Evolutionary conservation across 169 alveolate species (phyloP), one percentile per base, ranked within the genome.

Genomic region (Toxoplasma gondii): DNA sequence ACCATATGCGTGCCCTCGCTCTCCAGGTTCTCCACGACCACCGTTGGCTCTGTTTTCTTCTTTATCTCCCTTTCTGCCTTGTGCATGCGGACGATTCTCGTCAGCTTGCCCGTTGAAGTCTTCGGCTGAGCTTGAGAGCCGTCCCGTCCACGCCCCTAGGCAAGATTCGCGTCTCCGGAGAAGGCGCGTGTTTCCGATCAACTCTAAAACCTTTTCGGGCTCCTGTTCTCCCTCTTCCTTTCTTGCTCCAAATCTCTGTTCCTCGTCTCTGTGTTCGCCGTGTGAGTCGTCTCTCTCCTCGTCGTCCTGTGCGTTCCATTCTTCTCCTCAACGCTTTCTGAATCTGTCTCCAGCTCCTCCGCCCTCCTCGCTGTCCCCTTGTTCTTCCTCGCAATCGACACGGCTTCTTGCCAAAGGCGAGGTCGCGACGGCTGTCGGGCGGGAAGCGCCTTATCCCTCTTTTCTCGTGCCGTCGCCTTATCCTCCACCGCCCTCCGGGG

Each of bases 371-470:
- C 29, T 27, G 74, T 49, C 58, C 74, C 34, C 74, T 16, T 64
- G n/a, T 64, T 4, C 34, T 64, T 64, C 74, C n/a, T 64, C 74
- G 74, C 24, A 31, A 7, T 64, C 74, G 58, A 49, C 58, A 12
- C 58, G 58, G 74, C 74, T 64, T 31, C 74, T 1, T 31, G 74
- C 74, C 29, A 31, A 64, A 64, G 74, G 74, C 38, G 54, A 82
- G 29, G 64, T 82, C 34, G 90, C 90, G 41, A 39, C 69, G 41
- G 90, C 90, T 4, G 67, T 16, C 29, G 90, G 39, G 29, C 67
- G 34, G 36, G 90, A 82, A 44, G 90, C 90, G 53, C 90, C 90
- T 38, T 82, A 82, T 82, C 90, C 90, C n/a, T 82, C 90, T 82
- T 82, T 82, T 36, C 53, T 82, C 64, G 90, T 82, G 41, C 90